Evolutionary conservation across 495 filamentous ascomycete genomes (phyloP), one percentile per base, ranked within the genome.

Genomic region (Talaromyces adpressus): DNA sequence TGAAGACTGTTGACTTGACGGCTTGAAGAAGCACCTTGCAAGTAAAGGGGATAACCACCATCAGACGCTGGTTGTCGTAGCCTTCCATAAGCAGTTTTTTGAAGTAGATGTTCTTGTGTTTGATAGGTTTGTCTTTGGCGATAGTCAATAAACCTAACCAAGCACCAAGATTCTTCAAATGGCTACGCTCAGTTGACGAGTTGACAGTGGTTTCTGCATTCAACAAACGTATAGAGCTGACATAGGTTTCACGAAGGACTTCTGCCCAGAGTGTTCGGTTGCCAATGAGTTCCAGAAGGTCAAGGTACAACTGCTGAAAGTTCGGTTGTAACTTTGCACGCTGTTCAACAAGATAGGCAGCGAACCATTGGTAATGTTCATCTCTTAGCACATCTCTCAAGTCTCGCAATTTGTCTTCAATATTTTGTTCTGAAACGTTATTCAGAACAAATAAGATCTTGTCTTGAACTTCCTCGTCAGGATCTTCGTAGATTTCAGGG

Each of bases 271-370:
- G 76, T 4, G 82, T 76, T 71, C 82, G 89, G 68, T 92, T 85
- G 63, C 87, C 83, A 70, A 97, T 93, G 63, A 89, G 87, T 52
- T 89, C 87, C 51, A 99, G 82, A 23, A 99, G 83, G 64, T 95
- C 89, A 32, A 98, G 84, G 71, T 98, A 99, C 5, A 98, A 85
- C 32, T 88, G 79, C 63, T 99, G 94, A 72, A 91, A 96, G 69
- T 98, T 99, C 4, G 93, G 92, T 70, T 99, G 92, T 77, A 94
- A 83, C 76, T 96, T 98, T 11, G 94, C 95, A 14, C 93, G 91
- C 72, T 96, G 90, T 68, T 97, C 93, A 11, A 99, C 94, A n/a
- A 99, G 77, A 71, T 97, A 95, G 18, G 84, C 85, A 8, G 94
- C 94, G 67, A 99, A 98, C 94, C 94, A 99, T 71, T 94, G 91